Conservation (phyloP, 2,329 filamentous ascomycete genomes). For the Cladosporium sp. region DNA sequence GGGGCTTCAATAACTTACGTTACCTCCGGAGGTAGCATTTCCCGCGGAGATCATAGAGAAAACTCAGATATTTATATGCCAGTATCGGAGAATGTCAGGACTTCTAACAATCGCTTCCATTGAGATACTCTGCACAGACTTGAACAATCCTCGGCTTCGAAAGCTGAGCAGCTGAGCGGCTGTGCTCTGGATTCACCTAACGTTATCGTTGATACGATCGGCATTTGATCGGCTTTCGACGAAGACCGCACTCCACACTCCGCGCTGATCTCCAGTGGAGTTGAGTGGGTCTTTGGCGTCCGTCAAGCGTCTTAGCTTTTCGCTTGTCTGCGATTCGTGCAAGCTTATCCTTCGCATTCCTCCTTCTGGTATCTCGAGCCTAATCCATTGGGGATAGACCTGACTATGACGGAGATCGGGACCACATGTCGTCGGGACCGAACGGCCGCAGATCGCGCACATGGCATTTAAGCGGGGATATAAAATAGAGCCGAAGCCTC, state of each 20-base stretch:
- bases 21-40: too few relatives aligned
- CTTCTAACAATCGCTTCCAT: too few relatives aligned
- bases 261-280: conserved; percentile 5
- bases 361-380: conserved; percentile 7
- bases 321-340: conserved; percentile 6
- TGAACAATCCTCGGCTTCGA: background rate
- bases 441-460: background rate
- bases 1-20: too few relatives aligned
- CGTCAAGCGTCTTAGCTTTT: background rate
- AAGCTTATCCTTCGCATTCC: conserved; percentile 3
- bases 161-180: too few relatives aligned
- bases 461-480: background rate
- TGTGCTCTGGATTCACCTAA: too few relatives aligned
- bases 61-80: too few relatives aligned
- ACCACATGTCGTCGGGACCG: conserved; percentile 1
- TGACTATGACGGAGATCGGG: background rate
- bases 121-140: too few relatives aligned
- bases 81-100: too few relatives aligned
- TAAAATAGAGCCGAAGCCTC: background rate
- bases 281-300: background rate
- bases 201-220: background rate
- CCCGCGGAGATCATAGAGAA: too few relatives aligned
- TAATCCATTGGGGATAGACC: background rate
- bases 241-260: background rate
- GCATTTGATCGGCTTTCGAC: background rate